A percentile compares a stretch with the other conserved stretches of the same genome.
Evolutionary conservation across 805 yeast genomes (phyloP).

Genomic region (Candida golubevii): DNA sequence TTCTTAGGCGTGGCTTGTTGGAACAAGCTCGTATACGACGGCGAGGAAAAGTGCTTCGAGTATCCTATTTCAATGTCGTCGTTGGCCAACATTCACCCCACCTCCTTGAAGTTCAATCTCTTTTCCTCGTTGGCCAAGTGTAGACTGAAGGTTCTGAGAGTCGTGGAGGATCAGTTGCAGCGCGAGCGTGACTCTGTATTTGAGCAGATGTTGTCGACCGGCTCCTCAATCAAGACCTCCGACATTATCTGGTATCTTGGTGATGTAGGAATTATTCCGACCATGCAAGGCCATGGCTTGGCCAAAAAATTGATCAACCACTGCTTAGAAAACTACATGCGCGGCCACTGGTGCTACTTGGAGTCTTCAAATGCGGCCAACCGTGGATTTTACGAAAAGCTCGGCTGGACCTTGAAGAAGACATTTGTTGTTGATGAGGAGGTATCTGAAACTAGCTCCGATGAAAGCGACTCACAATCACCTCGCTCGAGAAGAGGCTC

Average conservation of each 20-base stretch:
- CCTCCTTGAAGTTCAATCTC: slow-evolving; percentile 34
- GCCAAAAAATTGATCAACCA: slow-evolving; percentile 49
- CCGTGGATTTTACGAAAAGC: slow-evolving; percentile 48
- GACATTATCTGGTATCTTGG: slow-evolving; percentile 51
- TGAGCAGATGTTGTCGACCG: slow-evolving; percentile 12
- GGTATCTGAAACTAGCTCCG: slow-evolving; percentile 15
- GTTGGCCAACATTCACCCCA: slow-evolving; percentile 26
- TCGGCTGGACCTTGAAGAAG: slow-evolving; percentile 42
- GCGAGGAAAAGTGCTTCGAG: slow-evolving; percentile 22
- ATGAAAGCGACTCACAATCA: slow-evolving; percentile 11
- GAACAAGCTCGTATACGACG: slow-evolving; percentile 25
- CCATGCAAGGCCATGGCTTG: slow-evolving; percentile 56
- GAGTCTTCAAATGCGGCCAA: slow-evolving; percentile 56
- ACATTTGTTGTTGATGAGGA: slow-evolving; percentile 29
- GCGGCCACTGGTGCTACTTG: slow-evolving; percentile 39
- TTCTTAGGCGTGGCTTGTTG: slow-evolving; percentile 53
- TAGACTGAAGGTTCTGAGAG: slow-evolving; percentile 46
- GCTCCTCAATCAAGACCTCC: slow-evolving; percentile 31
- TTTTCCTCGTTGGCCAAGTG: slow-evolving; percentile 41
- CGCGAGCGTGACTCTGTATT: slow-evolving; percentile 42
- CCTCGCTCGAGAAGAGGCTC: slow-evolving; percentile 14
- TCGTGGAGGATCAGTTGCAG: slow-evolving; percentile 45
- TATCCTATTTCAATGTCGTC: slow-evolving; percentile 18
- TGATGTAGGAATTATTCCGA: slow-evolving; percentile 55
- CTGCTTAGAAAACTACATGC: slow-evolving; percentile 45